These are phyloP conservation scores for Protomyces lactucae-debilis DNA, from an alignment of 1,139 yeast genomes.

Conservation along the genomic window DNA sequence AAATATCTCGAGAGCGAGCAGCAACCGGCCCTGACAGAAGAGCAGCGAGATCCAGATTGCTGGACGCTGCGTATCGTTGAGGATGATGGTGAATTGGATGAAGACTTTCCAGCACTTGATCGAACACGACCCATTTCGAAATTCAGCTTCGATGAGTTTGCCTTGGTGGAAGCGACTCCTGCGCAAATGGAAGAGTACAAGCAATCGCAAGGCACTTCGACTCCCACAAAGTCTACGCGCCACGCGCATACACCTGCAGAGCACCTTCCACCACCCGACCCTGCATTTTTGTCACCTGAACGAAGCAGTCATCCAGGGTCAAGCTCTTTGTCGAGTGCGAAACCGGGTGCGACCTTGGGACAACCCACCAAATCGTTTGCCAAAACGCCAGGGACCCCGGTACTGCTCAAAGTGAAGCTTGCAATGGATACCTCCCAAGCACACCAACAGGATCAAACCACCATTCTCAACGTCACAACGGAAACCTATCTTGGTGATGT, in stretches of 20 bases:
- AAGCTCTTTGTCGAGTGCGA: background rate
- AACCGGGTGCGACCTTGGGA: background rate
- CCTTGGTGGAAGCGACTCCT: slow-evolving; percentile 41
- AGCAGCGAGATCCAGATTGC: slow-evolving; percentile 39
- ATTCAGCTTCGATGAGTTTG: slow-evolving; percentile 47
- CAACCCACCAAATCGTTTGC: slow-evolving; percentile 1
- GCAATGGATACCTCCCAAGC: slow-evolving; percentile 14
- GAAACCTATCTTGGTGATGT: slow-evolving; percentile 36
- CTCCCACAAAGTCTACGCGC: background rate
- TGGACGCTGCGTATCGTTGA: slow-evolving; percentile 47
- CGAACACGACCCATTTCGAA: slow-evolving; percentile 43
- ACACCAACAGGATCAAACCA: slow-evolving; percentile 7
- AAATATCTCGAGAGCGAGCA: slow-evolving; percentile 37
- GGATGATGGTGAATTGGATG: slow-evolving; percentile 48
- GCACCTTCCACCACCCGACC: background rate
- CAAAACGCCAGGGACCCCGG: slow-evolving; percentile 27
- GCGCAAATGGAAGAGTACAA: slow-evolving; percentile 7
- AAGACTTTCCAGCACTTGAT: slow-evolving; percentile 47
- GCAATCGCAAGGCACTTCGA: background rate
- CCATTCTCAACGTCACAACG: slow-evolving; percentile 27
- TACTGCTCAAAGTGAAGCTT: slow-evolving; percentile 12
- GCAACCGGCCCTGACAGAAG: slow-evolving; percentile 38
- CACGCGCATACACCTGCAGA: background rate
- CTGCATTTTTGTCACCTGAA: background rate
- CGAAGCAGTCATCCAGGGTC: background rate